Percentiles rank a stretch among this genome's conserved stretches.
phyloP scores from a whole-genome alignment of 2,329 filamentous ascomycete species.

The Aspergillus calidoustus region DNA sequence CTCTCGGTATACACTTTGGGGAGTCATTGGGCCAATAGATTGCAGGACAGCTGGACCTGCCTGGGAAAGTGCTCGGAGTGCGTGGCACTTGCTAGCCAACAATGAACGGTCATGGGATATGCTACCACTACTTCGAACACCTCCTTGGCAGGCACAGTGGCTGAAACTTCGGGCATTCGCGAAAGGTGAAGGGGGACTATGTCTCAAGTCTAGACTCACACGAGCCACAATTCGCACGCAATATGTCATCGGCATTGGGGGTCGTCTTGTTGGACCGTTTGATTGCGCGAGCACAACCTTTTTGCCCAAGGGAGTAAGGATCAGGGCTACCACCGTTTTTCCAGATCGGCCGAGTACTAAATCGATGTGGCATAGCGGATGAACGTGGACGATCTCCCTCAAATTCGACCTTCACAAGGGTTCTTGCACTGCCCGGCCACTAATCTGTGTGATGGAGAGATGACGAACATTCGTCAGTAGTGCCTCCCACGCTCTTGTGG shows the following conservation, averaged over 20 bases:
- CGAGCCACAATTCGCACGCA: conserved; percentile 13
- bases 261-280: conserved; percentile 2
- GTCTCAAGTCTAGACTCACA: conserved; percentile 23
- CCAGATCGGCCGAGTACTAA: conserved; percentile 19
- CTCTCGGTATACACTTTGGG: conserved; percentile 21
- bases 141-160: conserved; percentile 19
- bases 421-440: conserved; percentile 24
- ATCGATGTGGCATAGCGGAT: conserved; percentile 26
- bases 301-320: conserved; percentile 8
- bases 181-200: conserved; percentile 11
- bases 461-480: conserved; percentile 3
- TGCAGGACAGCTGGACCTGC: conserved; percentile 1
- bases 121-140: conserved; percentile 1
- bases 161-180: conserved; percentile 23
- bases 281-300: not conserved
- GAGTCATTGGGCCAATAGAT: conserved; percentile 9
- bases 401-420: not conserved
- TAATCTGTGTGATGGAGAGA: not conserved
- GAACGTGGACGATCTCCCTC: conserved; percentile 28
- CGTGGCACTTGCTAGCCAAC: conserved; percentile 3
- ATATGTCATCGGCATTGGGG: conserved; percentile 15
- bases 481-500: conserved; percentile 4
- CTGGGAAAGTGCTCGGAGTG: conserved; percentile 4
- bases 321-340: conserved; percentile 19
- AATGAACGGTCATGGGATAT: conserved; percentile 16